Conservation (phyloP, 139 green algal genomes). For the Deuterostichococcus epilithicus region DNA sequence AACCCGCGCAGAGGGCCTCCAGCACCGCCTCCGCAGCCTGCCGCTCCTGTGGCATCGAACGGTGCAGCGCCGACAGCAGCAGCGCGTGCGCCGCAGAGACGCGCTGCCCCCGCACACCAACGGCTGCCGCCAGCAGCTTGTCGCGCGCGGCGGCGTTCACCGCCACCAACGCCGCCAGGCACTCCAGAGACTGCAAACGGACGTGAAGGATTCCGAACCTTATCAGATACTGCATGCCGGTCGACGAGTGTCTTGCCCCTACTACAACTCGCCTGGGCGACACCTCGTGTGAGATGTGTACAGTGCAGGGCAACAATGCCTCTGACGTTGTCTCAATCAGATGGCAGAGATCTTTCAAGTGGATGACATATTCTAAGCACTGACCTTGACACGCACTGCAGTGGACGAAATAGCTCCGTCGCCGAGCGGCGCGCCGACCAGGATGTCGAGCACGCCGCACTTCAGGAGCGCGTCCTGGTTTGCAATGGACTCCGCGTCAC, state of each 20-base stretch:
- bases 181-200: background rate
- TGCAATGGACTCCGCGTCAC: slow-evolving; percentile 23
- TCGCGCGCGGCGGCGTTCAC: background rate
- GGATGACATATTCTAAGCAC: background rate
- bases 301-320: too few species aligned
- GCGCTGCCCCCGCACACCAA: background rate
- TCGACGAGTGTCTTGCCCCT: too few species aligned
- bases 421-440: slow-evolving; percentile 28
- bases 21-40: slow-evolving; percentile 29
- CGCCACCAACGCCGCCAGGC: background rate
- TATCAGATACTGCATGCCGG: too few species aligned
- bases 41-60: background rate
- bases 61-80: slow-evolving; percentile 6
- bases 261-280: too few species aligned
- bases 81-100: background rate
- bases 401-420: slow-evolving; percentile 26
- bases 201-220: too few species aligned
- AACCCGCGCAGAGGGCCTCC: slow-evolving; percentile 35
- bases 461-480: slow-evolving; percentile 44
- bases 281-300: too few species aligned
- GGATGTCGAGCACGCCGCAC: slow-evolving; percentile 27
- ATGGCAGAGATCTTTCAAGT: too few species aligned
- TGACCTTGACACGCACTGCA: slow-evolving; percentile 40
- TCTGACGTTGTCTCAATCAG: too few species aligned
- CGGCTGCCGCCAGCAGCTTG: slow-evolving; percentile 12